These are phyloP conservation scores for Rugonectria rugulosa DNA, from an alignment of 2,329 filamentous ascomycete species.

Conservation along the genomic window DNA sequence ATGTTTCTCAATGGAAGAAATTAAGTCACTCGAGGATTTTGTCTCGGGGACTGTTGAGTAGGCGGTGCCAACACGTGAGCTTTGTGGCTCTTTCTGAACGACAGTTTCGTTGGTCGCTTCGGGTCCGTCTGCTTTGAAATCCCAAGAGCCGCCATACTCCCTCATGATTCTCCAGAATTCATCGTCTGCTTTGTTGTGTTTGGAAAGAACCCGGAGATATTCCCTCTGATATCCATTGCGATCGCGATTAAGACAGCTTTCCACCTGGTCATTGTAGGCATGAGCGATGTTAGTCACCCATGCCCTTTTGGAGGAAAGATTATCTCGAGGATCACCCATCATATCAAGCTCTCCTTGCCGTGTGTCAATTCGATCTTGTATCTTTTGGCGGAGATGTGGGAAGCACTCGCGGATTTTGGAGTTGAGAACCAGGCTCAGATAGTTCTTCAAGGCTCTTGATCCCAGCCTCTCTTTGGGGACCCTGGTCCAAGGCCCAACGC, in stretches of 20 bases:
- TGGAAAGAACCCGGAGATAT: constrained; percentile 36
- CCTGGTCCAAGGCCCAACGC: constrained; percentile 37
- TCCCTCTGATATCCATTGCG: constrained; percentile 31
- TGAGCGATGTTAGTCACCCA: constrained; percentile 38
- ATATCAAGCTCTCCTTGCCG: constrained; percentile 13
- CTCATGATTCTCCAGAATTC: constrained; percentile 41
- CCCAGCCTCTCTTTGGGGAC: constrained; percentile 38
- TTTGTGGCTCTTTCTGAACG: no score
- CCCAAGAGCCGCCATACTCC: constrained; percentile 32
- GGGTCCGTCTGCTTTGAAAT: constrained; percentile 35
- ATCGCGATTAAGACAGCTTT: constrained; percentile 34
- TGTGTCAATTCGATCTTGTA: constrained; percentile 30
- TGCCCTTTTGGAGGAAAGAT: constrained; percentile 30
- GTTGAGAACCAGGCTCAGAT: constrained; percentile 42
- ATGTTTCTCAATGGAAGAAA: constrained; percentile 33
- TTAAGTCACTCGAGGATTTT: constrained; percentile 5
- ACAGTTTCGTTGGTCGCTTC: no score
- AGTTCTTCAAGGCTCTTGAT: constrained; percentile 38
- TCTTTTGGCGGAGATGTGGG: constrained; percentile 34
- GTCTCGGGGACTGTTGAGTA: constrained; percentile 14
- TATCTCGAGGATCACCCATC: constrained; percentile 40
- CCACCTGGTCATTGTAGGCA: constrained; percentile 31
- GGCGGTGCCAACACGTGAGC: neutral
- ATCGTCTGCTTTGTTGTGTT: constrained; percentile 28
- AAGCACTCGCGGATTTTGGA: constrained; percentile 47